Base-by-base conservation (phyloP, 2,329 filamentous ascomycete species). In the Colletotrichum horii region DNA sequence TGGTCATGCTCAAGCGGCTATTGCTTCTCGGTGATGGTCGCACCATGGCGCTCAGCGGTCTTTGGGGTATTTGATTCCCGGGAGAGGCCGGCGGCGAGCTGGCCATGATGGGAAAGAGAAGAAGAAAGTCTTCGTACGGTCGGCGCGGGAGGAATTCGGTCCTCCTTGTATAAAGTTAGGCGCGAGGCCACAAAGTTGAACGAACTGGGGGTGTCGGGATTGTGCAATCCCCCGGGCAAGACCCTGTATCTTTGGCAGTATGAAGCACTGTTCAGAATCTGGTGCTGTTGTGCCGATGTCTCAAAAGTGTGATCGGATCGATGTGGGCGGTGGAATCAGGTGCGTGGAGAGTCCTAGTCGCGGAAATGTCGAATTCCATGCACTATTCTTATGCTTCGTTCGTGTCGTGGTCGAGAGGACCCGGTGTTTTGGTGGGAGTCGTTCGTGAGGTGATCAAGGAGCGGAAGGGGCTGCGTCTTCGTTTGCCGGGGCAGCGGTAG, bases 1-100 rank as follows among this genome's bases (percentile, higher is more conserved):
- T 94, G 81, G 90, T 93, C 88, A 94, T 94, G 87, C 95, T 98
- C 90, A 98, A 89, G 80, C 96, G 94, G 86, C 95, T 98, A 79
- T 90, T 94, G 83, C 95, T 97, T 83, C 95, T 85, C 26, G 88
- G 90, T 58, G 94, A 89, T 61, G 94, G 90, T 81, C 94, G 93
- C 81, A 96, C 91, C 88, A 97, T 93, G 83, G 92, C 93, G 87
- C 95, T 97, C 89, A 95, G 89, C 70, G 96, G 95, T 84, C 95
- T 91, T 84, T 92, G 91, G 78, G 90, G 87, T 76, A 85, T 79
- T 12, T 75, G 43, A 77, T 85, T 84, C 82, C 88, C 85, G 82
- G 89, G 93, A 83, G 94, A 95, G 76, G 87, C 89, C 83, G 94
- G 94, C 85, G 93, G 93, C 84, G 93, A 94, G 84, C 88, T 89